phyloP scores from a whole-genome alignment of 176 grass and related monocot species.

The Alloteropsis semialata region DNA sequence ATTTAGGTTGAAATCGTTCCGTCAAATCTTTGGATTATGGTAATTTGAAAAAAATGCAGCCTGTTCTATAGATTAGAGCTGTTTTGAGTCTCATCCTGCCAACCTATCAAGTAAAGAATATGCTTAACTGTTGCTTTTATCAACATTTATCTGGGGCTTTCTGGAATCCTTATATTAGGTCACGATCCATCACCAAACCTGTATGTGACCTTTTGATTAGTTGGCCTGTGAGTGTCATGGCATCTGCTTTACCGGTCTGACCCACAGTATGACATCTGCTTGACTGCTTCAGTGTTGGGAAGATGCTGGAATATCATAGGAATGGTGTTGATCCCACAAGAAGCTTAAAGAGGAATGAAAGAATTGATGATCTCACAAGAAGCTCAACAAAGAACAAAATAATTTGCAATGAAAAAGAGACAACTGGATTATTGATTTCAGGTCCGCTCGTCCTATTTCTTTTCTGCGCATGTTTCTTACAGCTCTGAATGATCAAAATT shows the following conservation, averaged over 20 bases:
- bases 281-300: neutral
- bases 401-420: neutral
- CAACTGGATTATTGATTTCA: neutral
- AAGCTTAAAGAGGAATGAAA: neutral
- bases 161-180: no score
- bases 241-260: neutral
- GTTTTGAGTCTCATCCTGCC: no score
- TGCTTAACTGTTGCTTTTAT: no score
- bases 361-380: neutral
- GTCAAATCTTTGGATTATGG: no score
- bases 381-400: neutral
- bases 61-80: no score
- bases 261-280: neutral
- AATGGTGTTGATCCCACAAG: conserved; percentile 1
- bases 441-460: neutral
- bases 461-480: neutral
- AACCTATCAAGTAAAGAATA: no score
- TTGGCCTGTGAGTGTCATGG: neutral
- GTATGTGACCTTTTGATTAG: neutral
- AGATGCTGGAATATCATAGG: neutral
- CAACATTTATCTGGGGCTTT: no score
- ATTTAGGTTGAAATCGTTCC: no score
- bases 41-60: no score
- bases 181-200: no score
- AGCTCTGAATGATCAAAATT: neutral